Conservation (phyloP, 345 rosid species). For the Gossypium anomalum region DNA sequence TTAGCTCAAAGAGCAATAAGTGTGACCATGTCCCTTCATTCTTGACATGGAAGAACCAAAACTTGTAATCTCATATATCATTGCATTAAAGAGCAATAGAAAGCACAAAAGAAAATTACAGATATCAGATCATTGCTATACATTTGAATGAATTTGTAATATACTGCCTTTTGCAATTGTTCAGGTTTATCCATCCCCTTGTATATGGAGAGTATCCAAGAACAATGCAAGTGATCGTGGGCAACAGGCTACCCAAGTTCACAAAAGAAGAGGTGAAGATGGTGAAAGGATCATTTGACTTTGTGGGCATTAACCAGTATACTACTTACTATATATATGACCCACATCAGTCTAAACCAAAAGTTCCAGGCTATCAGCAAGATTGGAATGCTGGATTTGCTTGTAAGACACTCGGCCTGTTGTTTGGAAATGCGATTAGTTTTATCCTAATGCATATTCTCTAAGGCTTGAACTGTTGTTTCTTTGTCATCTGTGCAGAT, state of each 20-base stretch:
- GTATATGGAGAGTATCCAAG: slow-evolving; percentile 88
- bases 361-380: slow-evolving; percentile 71
- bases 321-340: slow-evolving; percentile 69
- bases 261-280: slow-evolving; percentile 65
- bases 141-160: neutral
- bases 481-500: slow-evolving; percentile 37
- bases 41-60: neutral
- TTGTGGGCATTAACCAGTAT: slow-evolving; percentile 87
- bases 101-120: neutral
- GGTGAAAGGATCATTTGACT: slow-evolving; percentile 90
- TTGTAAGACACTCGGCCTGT: slow-evolving; percentile 42
- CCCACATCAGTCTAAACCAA: slow-evolving; percentile 44
- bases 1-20: neutral
- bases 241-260: slow-evolving; percentile 76
- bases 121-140: neutral
- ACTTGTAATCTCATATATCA: neutral
- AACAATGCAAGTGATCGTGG: slow-evolving; percentile 80
- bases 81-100: neutral
- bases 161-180: neutral
- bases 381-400: slow-evolving; percentile 82
- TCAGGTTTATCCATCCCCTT: slow-evolving; percentile 89
- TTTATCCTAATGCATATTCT: neutral
- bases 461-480: neutral
- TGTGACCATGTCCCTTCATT: neutral
- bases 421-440: neutral